Evolutionary conservation across 2,329 filamentous ascomycete genomes (phyloP), one percentile per base, ranked within the genome.

Genomic region (Pseudonectria buxi): DNA sequence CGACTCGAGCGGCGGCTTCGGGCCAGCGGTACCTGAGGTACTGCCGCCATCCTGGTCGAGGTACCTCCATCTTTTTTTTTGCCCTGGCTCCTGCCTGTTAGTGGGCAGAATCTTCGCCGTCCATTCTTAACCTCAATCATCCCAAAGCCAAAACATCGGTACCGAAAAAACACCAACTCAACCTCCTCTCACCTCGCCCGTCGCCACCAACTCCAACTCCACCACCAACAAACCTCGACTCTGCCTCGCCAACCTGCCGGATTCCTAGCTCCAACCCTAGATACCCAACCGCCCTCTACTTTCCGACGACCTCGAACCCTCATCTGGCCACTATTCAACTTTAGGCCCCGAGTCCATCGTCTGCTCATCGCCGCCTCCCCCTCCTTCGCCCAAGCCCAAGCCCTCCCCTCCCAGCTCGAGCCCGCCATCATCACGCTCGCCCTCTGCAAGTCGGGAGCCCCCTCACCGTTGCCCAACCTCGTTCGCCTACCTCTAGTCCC

Each of bases 181-280:
- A 36, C 41, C 28, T 28, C 30, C 18, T 40, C 36, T 30, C 40
- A 41, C 28, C 35, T 39, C 33, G 29, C 33, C 29, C 33, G 32
- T 31, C 31, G n/a, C 30, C 41, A 35, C 37, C 37, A 40, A 36
- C 41, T 38, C 35, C 38, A 44, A 18, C 25, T 38, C 25, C 32
- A 28, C 28, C 38, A 40, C 33, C 35, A 14, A 31, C 31, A 35
- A 14, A 26, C 14, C 13, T 16, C 14, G n/a, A 26, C 29, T 12
- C 33, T 12, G 30, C 11, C n/a, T 28, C 33, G 27, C 13, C 30
- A 32, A 14, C 28, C 32, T 32, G 24, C 28, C 26, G 15, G 26
- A 28, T 35, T 24, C 14, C 18, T 22, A 22, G 18, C 9, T 22
- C 18, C 18, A 22, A 22, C 18, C 29, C 14, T 14, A 11, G 31